A percentile compares a stretch with the other conserved stretches of the same genome.
These are phyloP conservation scores for Turnera subulata DNA, from an alignment of 345 rosid genomes.

Conservation along the genomic window DNA sequence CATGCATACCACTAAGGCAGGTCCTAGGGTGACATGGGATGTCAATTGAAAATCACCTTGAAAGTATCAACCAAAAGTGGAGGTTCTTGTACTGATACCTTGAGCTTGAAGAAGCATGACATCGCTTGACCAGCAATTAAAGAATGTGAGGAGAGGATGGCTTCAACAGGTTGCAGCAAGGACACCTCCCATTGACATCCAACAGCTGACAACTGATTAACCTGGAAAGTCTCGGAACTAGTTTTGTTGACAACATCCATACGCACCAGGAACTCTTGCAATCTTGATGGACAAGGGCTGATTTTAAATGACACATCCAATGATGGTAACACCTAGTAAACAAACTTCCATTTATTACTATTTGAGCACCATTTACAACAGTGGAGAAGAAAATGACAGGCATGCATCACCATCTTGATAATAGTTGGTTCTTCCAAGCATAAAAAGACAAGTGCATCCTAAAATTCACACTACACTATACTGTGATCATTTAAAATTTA, in stretches of 20 bases:
- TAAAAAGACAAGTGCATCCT: not conserved
- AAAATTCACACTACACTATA: not conserved
- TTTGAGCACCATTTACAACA: not conserved
- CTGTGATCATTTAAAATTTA: not conserved
- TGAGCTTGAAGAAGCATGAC: constrained; percentile 76
- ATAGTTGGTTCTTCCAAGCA: not conserved
- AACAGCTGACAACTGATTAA: constrained; percentile 73
- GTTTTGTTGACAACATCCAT: constrained; percentile 81
- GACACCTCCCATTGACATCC: constrained; percentile 83
- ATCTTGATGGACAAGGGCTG: constrained; percentile 72
- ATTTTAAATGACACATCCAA: constrained; percentile 69
- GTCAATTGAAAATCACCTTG: not conserved
- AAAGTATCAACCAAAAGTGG: not conserved
- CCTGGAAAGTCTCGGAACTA: constrained; percentile 62
- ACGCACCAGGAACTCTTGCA: constrained; percentile 77
- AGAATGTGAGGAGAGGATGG: constrained; percentile 55
- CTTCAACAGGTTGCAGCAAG: constrained; percentile 62
- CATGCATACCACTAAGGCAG: too few relatives aligned
- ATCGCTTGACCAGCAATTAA: constrained; percentile 78
- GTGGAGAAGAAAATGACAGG: not conserved
- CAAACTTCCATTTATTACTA: constrained; percentile 5
- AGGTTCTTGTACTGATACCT: constrained; percentile 37
- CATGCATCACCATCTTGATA: constrained; percentile 6
- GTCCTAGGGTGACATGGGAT: too few relatives aligned
- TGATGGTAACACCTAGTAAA: constrained; percentile 69